These are phyloP conservation scores for Microsporum canis DNA, from an alignment of 2,329 filamentous ascomycete genomes.

Conservation along the genomic window DNA sequence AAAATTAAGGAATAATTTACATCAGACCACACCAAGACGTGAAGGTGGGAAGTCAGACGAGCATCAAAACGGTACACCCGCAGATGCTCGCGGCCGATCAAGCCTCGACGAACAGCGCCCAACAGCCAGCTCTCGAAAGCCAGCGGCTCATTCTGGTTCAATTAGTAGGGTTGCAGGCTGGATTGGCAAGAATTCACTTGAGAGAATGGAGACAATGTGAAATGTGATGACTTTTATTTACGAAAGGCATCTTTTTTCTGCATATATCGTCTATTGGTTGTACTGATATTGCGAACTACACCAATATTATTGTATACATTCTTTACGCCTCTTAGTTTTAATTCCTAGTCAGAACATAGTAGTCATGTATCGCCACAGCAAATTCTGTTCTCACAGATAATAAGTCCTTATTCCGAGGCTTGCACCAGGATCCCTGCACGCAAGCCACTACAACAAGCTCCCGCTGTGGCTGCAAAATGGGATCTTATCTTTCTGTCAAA, in stretches of 20 bases:
- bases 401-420: too few relatives aligned
- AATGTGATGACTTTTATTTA: not conserved
- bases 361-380: too few relatives aligned
- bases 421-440: too few relatives aligned
- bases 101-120: not conserved
- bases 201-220: constrained; percentile 5
- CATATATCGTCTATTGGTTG: not conserved
- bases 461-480: too few relatives aligned
- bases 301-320: too few relatives aligned
- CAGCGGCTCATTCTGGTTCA: not conserved
- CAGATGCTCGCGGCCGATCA: not conserved
- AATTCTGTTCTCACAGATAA: too few relatives aligned
- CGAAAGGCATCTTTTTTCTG: not conserved
- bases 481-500: too few relatives aligned
- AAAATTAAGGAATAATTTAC: not conserved
- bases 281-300: too few relatives aligned
- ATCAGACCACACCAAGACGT: not conserved
- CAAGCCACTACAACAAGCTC: too few relatives aligned
- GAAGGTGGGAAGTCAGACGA: not conserved
- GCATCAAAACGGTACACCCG: not conserved
- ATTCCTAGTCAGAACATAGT: too few relatives aligned
- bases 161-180: constrained; percentile 3
- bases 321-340: too few relatives aligned
- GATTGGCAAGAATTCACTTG: not conserved
- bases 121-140: not conserved